Evolutionary conservation across 176 grass and related monocot species (phyloP).

Genomic region (Hsuehochloa calcarea): DNA sequence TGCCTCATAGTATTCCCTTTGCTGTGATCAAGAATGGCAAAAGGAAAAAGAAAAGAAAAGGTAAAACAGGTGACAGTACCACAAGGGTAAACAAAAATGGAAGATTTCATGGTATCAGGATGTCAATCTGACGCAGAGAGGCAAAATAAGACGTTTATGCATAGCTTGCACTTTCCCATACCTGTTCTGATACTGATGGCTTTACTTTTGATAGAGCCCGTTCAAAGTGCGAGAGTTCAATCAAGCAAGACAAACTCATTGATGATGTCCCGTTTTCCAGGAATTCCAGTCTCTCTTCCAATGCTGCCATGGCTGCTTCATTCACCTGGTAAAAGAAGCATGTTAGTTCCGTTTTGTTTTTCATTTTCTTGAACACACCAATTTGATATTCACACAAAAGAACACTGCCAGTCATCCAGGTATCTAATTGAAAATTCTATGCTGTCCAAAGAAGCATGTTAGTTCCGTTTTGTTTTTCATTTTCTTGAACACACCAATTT

Average conservation of each 20-base stretch:
- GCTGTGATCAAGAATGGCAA: conserved; percentile 30
- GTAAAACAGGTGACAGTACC: neutral
- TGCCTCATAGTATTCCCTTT: conserved; percentile 52
- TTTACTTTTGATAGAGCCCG: conserved; percentile 56
- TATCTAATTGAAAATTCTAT: neutral
- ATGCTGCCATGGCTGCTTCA: conserved; percentile 75
- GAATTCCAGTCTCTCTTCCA: conserved; percentile 57
- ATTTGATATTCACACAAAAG: neutral
- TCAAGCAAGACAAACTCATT: conserved; percentile 38
- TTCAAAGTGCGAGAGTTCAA: conserved; percentile 63
- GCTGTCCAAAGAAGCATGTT: neutral
- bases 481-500: neutral
- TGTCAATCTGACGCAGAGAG: neutral
- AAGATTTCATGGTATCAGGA: neutral
- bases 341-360: neutral
- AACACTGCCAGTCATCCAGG: neutral
- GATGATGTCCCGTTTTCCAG: conserved; percentile 36
- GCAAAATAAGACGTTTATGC: neutral
- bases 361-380: neutral
- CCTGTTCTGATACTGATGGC: conserved; percentile 78
- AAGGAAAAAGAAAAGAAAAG: neutral
- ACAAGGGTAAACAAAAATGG: neutral
- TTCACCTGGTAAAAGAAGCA: conserved; percentile 55
- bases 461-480: too few relatives aligned
- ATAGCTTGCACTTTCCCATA: neutral